Conservation (phyloP, 768 basidiomycete species). For the Ramaria sp. region DNA sequence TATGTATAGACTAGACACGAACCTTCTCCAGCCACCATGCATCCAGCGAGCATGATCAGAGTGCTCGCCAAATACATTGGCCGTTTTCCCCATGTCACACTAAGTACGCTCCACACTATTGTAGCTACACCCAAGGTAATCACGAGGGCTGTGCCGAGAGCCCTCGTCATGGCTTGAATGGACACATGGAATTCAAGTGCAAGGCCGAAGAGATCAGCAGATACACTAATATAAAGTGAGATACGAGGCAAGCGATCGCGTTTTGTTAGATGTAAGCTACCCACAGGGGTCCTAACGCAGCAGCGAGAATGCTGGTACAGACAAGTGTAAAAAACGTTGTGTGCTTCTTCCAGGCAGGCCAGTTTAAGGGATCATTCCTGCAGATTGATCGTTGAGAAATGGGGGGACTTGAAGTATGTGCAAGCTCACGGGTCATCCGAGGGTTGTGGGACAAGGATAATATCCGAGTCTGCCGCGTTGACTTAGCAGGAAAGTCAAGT, state of each 20-base stretch:
- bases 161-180: slow-evolving; percentile 9
- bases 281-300: slow-evolving; percentile 11
- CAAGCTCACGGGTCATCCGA: slow-evolving; percentile 15
- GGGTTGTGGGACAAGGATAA: slow-evolving; percentile 17
- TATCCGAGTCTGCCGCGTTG: slow-evolving; percentile 9
- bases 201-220: neutral
- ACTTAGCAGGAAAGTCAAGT: neutral
- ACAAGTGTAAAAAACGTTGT: neutral
- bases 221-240: neutral
- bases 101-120: slow-evolving; percentile 5
- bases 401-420: neutral
- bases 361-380: slow-evolving; percentile 18
- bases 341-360: slow-evolving; percentile 15
- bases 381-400: neutral
- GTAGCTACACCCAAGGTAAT: slow-evolving; percentile 10
- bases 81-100: slow-evolving; percentile 3
- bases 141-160: slow-evolving; percentile 12
- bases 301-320: slow-evolving; percentile 12
- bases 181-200: slow-evolving; percentile 11
- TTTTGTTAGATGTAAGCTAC: too few species aligned
- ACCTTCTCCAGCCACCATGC: slow-evolving; percentile 9
- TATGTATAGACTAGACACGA: neutral
- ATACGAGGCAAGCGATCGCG: too few species aligned
- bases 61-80: slow-evolving; percentile 6
- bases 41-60: slow-evolving; percentile 9